phyloP scores from a whole-genome alignment of 2,329 filamentous ascomycete genomes.

The Chaetomium globosum region DNA sequence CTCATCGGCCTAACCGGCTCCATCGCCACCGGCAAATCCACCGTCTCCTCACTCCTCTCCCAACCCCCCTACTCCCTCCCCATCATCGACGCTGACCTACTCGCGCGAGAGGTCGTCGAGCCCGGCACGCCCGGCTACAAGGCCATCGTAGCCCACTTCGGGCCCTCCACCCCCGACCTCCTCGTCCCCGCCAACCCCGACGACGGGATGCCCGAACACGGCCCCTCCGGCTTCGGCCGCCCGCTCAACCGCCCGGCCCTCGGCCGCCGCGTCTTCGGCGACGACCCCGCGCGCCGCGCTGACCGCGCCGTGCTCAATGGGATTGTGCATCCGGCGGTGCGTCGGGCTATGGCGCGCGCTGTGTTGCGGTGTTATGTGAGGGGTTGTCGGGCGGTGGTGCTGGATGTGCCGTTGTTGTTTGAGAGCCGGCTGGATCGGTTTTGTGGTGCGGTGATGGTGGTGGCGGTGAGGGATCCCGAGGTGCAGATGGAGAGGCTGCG shows the following conservation, averaged over 20 bases:
- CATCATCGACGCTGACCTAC: slow-evolving; percentile 88
- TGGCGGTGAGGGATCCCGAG: slow-evolving; percentile 76
- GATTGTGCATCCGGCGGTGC: slow-evolving; percentile 91
- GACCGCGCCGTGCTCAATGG: slow-evolving; percentile 80
- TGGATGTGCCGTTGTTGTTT: slow-evolving; percentile 91
- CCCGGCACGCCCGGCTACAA: slow-evolving; percentile 84
- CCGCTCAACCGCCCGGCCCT: slow-evolving; percentile 85
- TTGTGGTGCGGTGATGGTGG: slow-evolving; percentile 83
- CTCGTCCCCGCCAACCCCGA: slow-evolving; percentile 60
- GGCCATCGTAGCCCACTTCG: slow-evolving; percentile 80
- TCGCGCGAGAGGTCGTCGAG: slow-evolving; percentile 91
- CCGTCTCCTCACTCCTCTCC: slow-evolving; percentile 81
- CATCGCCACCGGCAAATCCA: slow-evolving; percentile 97
- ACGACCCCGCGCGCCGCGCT: slow-evolving; percentile 66
- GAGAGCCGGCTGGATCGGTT: slow-evolving; percentile 84
- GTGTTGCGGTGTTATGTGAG: slow-evolving; percentile 72
- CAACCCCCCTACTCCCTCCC: slow-evolving; percentile 81
- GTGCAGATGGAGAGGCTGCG: slow-evolving; percentile 81
- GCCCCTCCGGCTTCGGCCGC: slow-evolving; percentile 63
- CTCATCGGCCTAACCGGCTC: slow-evolving; percentile 95
- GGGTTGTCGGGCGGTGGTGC: slow-evolving; percentile 84
- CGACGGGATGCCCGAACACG: slow-evolving; percentile 55
- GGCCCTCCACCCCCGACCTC: slow-evolving; percentile 80
- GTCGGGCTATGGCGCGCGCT: slow-evolving; percentile 75
- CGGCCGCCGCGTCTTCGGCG: slow-evolving; percentile 83